Evolutionary conservation across 2,329 filamentous ascomycete species (phyloP).

Genomic region (Epichloe sibirici): DNA sequence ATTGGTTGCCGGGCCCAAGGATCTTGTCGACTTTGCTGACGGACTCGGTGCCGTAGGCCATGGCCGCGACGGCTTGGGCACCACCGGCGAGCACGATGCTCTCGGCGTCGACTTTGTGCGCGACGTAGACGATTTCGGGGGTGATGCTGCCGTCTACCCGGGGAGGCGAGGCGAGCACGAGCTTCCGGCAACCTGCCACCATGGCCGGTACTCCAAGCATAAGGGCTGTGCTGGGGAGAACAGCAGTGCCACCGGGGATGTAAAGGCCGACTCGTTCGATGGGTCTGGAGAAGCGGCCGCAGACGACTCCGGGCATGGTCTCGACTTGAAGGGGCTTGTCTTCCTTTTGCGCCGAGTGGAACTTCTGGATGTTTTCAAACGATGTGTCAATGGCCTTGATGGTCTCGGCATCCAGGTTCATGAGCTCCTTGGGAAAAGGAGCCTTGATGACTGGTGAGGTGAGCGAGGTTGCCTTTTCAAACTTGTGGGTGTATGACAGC

Average conservation of each 20-base stretch:
- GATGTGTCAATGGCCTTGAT: conserved; percentile 87
- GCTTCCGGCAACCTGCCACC: conserved; percentile 92
- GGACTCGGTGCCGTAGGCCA: conserved; percentile 94
- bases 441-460: conserved; percentile 81
- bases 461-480: conserved; percentile 87
- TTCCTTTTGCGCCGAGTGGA: conserved; percentile 85
- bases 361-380: conserved; percentile 87
- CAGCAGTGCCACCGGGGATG: conserved; percentile 89
- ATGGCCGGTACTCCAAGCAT: conserved; percentile 97
- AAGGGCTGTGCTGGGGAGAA: conserved; percentile 90
- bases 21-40: conserved; percentile 98
- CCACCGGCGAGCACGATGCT: conserved; percentile 92
- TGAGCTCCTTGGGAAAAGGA: conserved; percentile 73
- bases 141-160: conserved; percentile 81
- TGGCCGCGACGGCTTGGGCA: conserved; percentile 86
- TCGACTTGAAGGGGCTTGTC: conserved; percentile 73
- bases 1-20: conserved; percentile 92
- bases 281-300: conserved; percentile 80
- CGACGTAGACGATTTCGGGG: conserved; percentile 93
- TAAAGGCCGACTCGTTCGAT: conserved; percentile 97
- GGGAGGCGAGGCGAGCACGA: conserved; percentile 80
- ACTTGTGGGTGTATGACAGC: conserved; percentile 91
- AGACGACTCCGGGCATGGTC: conserved; percentile 95
- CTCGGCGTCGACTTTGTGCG: conserved; percentile 92
- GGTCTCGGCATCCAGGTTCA: conserved; percentile 75